Percentiles rank a stretch among this genome's conserved stretches.
These are phyloP conservation scores for Globisporangium nagaii DNA, from an alignment of 352 stramenopile species.

Conservation along the genomic window DNA sequence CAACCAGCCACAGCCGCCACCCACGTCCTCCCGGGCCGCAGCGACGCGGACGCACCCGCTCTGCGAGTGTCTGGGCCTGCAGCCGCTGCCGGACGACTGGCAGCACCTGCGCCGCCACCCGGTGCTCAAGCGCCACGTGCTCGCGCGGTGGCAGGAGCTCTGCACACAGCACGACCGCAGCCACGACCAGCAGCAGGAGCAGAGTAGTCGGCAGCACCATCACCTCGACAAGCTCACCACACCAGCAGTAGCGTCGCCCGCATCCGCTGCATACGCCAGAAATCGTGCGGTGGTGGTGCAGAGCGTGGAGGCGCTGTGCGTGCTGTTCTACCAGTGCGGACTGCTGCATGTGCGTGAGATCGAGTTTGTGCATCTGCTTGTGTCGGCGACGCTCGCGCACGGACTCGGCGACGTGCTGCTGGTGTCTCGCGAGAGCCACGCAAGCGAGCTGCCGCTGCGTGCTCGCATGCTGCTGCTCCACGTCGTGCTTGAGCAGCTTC, in stretches of 20 bases:
- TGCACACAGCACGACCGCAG: slow-evolving; percentile 12
- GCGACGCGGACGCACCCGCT: slow-evolving; percentile 18
- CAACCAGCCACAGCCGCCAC: background rate
- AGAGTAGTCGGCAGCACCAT: background rate
- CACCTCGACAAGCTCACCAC: slow-evolving; percentile 1
- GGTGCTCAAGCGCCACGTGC: slow-evolving; percentile 44
- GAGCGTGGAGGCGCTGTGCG: slow-evolving; percentile 25
- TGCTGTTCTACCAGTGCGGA: slow-evolving; percentile 34
- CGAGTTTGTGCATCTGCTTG: slow-evolving; percentile 14
- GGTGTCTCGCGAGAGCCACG: background rate
- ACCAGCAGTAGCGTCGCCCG: background rate
- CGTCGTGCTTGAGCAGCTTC: slow-evolving; percentile 4
- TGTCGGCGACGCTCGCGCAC: background rate
- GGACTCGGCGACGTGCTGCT: slow-evolving; percentile 13
- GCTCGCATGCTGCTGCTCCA: slow-evolving; percentile 13
- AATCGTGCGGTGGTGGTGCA: slow-evolving; percentile 13
- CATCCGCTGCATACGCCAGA: slow-evolving; percentile 3
- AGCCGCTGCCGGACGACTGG: slow-evolving; percentile 14
- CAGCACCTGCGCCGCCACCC: slow-evolving; percentile 26
- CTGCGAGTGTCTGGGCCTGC: slow-evolving; percentile 29
- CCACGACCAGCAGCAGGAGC: background rate
- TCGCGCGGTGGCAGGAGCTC: slow-evolving; percentile 21
- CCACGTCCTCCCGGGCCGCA: background rate
- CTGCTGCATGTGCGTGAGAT: slow-evolving; percentile 17
- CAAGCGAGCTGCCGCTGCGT: slow-evolving; percentile 16